phyloP scores from a whole-genome alignment of 2,329 filamentous ascomycete species.

The Colletotrichum sp. region DNA sequence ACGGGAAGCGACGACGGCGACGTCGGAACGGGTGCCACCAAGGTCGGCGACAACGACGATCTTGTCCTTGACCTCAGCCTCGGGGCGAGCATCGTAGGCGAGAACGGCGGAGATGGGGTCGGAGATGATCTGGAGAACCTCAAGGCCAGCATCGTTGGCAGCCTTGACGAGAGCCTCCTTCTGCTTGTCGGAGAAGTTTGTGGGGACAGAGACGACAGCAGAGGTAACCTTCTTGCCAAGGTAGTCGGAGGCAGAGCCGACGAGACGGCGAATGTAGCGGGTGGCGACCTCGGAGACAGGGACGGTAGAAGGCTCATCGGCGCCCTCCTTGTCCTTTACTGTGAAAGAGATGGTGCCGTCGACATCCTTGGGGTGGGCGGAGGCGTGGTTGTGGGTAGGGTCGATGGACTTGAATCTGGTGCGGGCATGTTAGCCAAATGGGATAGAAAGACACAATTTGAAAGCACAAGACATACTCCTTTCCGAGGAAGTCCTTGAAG shows the following conservation, averaged over 20 bases:
- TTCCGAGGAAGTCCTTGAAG: conserved; percentile 94
- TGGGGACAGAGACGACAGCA: conserved; percentile 93
- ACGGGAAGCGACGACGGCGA: conserved; percentile 87
- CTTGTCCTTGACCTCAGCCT: conserved; percentile 81
- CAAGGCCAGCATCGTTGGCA: conserved; percentile 80
- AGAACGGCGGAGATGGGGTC: conserved; percentile 90
- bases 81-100: conserved; percentile 87
- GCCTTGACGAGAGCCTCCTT: conserved; percentile 79
- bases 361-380: conserved; percentile 83
- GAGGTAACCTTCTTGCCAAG: conserved; percentile 92
- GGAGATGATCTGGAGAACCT: conserved; percentile 90
- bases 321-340: conserved; percentile 75
- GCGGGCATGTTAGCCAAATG: conserved; percentile 22
- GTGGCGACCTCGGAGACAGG: conserved; percentile 82
- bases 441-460: not conserved
- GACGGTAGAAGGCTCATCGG: conserved; percentile 69
- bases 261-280: conserved; percentile 82
- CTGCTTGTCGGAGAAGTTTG: conserved; percentile 89
- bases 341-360: conserved; percentile 79
- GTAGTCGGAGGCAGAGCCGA: conserved; percentile 86
- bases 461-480: conserved; percentile 69
- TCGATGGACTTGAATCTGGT: conserved; percentile 90
- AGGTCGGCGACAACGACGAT: conserved; percentile 90
- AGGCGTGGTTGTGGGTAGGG: conserved; percentile 91
- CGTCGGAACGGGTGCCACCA: conserved; percentile 90